These are phyloP conservation scores for Parietaria judaica DNA, from an alignment of 306 rosid species.

Conservation along the genomic window DNA sequence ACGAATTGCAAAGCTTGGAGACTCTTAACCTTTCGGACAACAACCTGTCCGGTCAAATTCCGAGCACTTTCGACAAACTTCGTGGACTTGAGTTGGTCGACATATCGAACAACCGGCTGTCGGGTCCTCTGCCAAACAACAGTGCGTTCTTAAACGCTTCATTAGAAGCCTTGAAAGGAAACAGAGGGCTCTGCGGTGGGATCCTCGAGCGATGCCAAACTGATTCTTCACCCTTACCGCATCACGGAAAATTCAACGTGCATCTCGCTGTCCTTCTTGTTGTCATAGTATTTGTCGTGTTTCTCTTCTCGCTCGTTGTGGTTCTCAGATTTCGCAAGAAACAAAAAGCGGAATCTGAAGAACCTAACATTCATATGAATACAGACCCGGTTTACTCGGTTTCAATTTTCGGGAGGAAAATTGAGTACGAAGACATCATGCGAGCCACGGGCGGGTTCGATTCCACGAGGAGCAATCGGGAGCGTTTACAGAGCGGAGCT, in stretches of 20 bases:
- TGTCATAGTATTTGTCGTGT: not conserved
- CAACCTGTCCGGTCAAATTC: constrained; percentile 31
- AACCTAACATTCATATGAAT: not conserved
- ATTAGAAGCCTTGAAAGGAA: constrained; percentile 19
- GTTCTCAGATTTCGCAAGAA: not conserved
- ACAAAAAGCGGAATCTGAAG: not conserved
- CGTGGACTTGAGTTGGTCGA: constrained; percentile 14
- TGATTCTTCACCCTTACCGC: too few species aligned
- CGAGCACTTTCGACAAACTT: constrained; percentile 1
- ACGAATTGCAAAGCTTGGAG: constrained; percentile 18
- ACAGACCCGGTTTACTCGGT: constrained; percentile 7
- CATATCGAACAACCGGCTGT: constrained; percentile 23
- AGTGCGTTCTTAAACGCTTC: constrained; percentile 18
- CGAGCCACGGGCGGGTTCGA: constrained; percentile 28
- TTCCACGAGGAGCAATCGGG: constrained; percentile 22
- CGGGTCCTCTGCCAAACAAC: constrained; percentile 22
- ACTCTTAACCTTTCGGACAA: constrained; percentile 38
- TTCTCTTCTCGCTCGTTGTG: not conserved
- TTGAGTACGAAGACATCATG: constrained; percentile 23
- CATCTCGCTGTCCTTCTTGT: not conserved
- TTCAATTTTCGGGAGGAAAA: constrained; percentile 21
- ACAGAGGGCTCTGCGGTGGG: constrained; percentile 28
- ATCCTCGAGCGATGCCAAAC: constrained; percentile 10
- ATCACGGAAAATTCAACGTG: too few species aligned
- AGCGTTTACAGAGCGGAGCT: constrained; percentile 30